phyloP scores from a whole-genome alignment of 2,329 filamentous ascomycete genomes.

The Paracoccidioides brasiliensis region DNA sequence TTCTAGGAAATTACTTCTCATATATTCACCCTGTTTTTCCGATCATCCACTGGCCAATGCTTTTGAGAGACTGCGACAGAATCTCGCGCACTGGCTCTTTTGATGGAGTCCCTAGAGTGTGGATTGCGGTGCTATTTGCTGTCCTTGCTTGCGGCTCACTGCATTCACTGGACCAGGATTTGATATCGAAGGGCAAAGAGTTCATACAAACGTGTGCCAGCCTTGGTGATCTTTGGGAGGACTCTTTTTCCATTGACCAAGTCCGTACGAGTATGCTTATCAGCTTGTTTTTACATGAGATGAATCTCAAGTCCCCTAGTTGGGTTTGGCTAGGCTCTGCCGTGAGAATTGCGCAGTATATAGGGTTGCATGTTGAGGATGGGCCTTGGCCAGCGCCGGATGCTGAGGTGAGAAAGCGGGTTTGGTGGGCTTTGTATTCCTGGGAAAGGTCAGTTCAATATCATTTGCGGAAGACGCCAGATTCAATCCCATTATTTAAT shows the following conservation, averaged over 20 bases:
- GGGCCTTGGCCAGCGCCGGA: slow-evolving; percentile 63
- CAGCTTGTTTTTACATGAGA: slow-evolving; percentile 69
- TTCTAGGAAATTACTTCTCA: slow-evolving; percentile 62
- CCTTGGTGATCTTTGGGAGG: slow-evolving; percentile 67
- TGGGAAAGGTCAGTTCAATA: slow-evolving; percentile 55
- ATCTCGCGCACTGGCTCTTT: slow-evolving; percentile 56
- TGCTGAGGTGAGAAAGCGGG: slow-evolving; percentile 68
- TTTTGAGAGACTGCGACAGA: slow-evolving; percentile 61
- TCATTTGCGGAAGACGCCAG: not conserved
- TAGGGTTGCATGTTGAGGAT: slow-evolving; percentile 66
- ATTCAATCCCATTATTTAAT: slow-evolving; percentile 6
- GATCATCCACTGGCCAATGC: slow-evolving; percentile 76
- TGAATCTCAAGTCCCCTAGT: slow-evolving; percentile 72
- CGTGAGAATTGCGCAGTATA: slow-evolving; percentile 67
- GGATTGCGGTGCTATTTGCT: slow-evolving; percentile 68
- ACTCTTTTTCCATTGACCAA: slow-evolving; percentile 63
- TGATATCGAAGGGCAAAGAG: slow-evolving; percentile 46
- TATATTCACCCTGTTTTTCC: slow-evolving; percentile 71
- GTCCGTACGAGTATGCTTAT: slow-evolving; percentile 59
- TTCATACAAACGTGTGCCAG: slow-evolving; percentile 59
- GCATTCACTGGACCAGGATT: slow-evolving; percentile 47
- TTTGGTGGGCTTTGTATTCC: slow-evolving; percentile 92
- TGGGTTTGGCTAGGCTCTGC: slow-evolving; percentile 77
- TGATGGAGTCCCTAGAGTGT: slow-evolving; percentile 50
- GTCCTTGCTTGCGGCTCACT: slow-evolving; percentile 73